Evolutionary conservation across 768 basidiomycete species (phyloP), one percentile per base, ranked within the genome.

Genomic region (Lepiota subincarnata): DNA sequence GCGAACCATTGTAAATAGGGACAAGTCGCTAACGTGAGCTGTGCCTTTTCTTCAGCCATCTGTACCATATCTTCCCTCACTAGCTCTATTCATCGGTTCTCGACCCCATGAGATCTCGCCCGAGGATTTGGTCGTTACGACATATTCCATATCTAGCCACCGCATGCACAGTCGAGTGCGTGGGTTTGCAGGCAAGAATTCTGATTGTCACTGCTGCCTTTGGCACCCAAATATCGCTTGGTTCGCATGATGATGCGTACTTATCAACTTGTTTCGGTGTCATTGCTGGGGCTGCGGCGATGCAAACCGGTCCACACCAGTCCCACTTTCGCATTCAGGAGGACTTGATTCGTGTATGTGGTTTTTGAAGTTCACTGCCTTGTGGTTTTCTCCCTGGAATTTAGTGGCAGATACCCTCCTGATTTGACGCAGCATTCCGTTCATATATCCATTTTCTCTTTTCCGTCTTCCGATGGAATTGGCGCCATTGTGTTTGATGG

Each of bases 271-370:
- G 31, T 7, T 31, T 31, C 31, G 1, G 6, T 31, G 31, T 31
- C 31, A 31, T 31, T 31, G 57, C 19, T 70, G 67, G 68, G 68
- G 66, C 40, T 67, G 61, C 34, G 68, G 64, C 13, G 45, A 64
- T 16, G 57, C 70, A 22, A 57, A 43, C 60, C 11, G 69, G 66
- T 54, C 64, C 31, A 70, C 71, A 56, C 71, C 71, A n/a, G 59
- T 31, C 8, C 66, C 18, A 48, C 62, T 6, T 61, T 71, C 35
- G 68, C 67, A 16, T 64, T 65, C 20, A 68, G 69, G 64, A 72
- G 53, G 70, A 72, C 57, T 62, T 72, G 58, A 70, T 71, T 58
- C 64, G 71, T 51, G 68, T 68, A 55, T n/a, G 60, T 56, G 35
- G 43, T 4, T 47, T 22, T 16, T 7, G 10, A 31, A 31, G 8